phyloP scores from a whole-genome alignment of 345 rosid species.

The Populus davidiana region DNA sequence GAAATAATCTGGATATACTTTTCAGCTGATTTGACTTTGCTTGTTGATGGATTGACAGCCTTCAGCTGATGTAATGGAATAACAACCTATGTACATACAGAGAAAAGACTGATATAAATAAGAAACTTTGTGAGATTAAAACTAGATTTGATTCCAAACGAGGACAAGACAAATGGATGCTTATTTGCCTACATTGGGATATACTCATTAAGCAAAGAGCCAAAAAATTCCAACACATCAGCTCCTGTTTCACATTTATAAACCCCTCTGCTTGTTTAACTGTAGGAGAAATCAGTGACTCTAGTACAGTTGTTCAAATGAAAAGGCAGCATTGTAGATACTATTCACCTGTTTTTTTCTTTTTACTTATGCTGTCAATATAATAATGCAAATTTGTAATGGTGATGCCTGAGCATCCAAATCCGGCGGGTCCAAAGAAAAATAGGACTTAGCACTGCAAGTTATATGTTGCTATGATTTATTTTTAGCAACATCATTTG shows the following conservation, averaged over 20 bases:
- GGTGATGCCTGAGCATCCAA: background rate
- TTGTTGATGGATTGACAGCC: slow-evolving; percentile 76
- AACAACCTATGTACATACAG: slow-evolving; percentile 45
- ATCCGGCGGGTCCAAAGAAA: background rate
- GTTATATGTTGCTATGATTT: background rate
- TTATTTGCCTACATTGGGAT: background rate
- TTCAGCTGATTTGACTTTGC: slow-evolving; percentile 68
- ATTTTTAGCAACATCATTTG: background rate
- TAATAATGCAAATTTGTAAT: background rate
- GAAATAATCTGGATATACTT: slow-evolving; percentile 83
- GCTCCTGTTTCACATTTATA: background rate
- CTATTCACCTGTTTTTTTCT: background rate
- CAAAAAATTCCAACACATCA: background rate
- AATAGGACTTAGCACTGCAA: background rate
- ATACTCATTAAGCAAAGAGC: background rate
- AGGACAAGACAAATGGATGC: background rate
- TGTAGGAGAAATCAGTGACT: background rate
- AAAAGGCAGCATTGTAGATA: background rate
- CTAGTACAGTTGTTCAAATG: background rate
- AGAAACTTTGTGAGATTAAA: background rate
- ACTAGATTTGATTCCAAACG: background rate
- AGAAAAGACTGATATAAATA: background rate
- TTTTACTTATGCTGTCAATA: background rate
- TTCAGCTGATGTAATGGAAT: slow-evolving; percentile 65
- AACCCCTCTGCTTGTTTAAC: background rate